A percentile compares a stretch with the other conserved stretches of the same genome.
phyloP scores from a whole-genome alignment of 1,284 basidiomycete genomes.

The Apiotrichum mycotoxinovorans region DNA sequence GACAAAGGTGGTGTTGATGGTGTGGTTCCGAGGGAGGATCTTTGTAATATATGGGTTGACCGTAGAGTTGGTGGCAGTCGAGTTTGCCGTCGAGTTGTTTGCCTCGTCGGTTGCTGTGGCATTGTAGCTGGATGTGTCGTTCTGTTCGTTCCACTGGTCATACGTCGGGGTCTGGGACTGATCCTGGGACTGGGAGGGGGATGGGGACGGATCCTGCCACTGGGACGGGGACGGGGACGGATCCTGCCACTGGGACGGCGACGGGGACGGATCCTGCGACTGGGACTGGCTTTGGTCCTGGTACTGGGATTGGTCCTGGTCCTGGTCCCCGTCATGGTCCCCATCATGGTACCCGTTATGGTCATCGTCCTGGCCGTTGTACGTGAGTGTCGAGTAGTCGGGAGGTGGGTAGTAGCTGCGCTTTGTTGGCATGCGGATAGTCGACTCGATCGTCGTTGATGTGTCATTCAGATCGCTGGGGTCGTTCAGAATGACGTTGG shows the following conservation, averaged over 20 bases:
- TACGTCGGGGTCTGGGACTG: too few relatives aligned
- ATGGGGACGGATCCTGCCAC: too few relatives aligned
- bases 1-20: conserved; percentile 35
- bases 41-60: not conserved
- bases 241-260: too few relatives aligned
- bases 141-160: too few relatives aligned
- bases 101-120: not conserved
- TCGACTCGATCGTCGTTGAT: conserved; percentile 12
- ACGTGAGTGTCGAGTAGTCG: not conserved
- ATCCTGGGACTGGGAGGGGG: not conserved
- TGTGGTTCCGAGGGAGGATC: conserved; percentile 10
- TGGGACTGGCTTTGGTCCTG: too few relatives aligned
- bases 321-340: not conserved
- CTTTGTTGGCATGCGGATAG: conserved; percentile 10
- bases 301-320: too few relatives aligned
- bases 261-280: too few relatives aligned
- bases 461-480: conserved; percentile 20
- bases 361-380: not conserved
- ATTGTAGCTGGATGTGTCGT: not conserved
- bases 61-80: not conserved
- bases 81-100: not conserved
- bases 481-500: conserved; percentile 42
- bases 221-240: too few relatives aligned
- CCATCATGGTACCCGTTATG: not conserved
- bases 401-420: not conserved